Evolutionary conservation across 805 yeast genomes (phyloP).

Genomic region (Wickerhamomyces silvicola): DNA sequence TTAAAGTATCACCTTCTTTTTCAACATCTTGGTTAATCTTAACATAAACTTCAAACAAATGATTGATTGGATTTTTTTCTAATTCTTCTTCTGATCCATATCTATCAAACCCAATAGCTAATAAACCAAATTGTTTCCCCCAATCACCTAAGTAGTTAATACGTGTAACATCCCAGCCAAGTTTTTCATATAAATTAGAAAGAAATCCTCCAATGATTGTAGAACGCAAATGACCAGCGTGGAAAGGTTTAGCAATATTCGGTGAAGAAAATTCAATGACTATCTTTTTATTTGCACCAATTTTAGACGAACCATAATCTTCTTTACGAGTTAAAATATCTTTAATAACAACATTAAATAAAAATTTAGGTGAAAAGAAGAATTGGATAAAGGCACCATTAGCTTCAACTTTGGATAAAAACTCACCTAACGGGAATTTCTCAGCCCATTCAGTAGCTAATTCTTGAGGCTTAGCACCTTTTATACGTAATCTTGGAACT

Average conservation of each 20-base stretch:
- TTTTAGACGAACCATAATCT: slow-evolving; percentile 65
- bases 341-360: slow-evolving; percentile 63
- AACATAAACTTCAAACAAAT: slow-evolving; percentile 91
- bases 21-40: slow-evolving; percentile 72
- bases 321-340: slow-evolving; percentile 56
- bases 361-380: slow-evolving; percentile 61
- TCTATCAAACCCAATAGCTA: slow-evolving; percentile 86
- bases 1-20: slow-evolving; percentile 42
- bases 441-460: slow-evolving; percentile 73
- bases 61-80: slow-evolving; percentile 79
- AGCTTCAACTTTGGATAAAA: slow-evolving; percentile 63
- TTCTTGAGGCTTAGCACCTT: slow-evolving; percentile 72
- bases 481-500: slow-evolving; percentile 83
- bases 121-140: slow-evolving; percentile 97
- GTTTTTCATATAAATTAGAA: slow-evolving; percentile 79
- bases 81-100: slow-evolving; percentile 78
- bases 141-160: slow-evolving; percentile 97
- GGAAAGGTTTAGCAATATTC: slow-evolving; percentile 98
- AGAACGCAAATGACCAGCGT: slow-evolving; percentile 97
- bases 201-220: slow-evolving; percentile 97
- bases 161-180: slow-evolving; percentile 90
- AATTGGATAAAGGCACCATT: slow-evolving; percentile 92
- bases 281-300: slow-evolving; percentile 66
- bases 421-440: slow-evolving; percentile 67
- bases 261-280: slow-evolving; percentile 94